phyloP scores from a whole-genome alignment of 805 yeast species.

The Zygosaccharomyces gambellarensis region DNA sequence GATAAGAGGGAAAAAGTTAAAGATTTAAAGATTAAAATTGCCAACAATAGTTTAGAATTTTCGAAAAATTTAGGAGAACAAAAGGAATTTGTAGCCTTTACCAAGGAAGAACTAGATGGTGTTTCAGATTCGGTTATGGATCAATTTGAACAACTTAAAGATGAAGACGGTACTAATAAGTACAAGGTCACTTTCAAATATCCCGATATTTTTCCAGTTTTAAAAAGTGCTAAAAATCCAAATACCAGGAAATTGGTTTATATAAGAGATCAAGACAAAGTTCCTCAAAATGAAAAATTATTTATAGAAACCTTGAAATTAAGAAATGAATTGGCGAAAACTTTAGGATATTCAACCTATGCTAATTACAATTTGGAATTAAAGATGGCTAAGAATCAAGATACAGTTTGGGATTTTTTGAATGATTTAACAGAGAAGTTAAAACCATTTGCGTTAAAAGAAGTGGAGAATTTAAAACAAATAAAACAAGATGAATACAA shows the following conservation, averaged over 20 bases:
- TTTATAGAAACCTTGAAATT: constrained; percentile 55
- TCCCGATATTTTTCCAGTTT: constrained; percentile 74
- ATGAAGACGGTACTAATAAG: constrained; percentile 40
- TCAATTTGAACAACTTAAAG: constrained; percentile 46
- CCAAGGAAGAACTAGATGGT: constrained; percentile 64
- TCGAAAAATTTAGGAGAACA: constrained; percentile 69
- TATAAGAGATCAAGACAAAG: constrained; percentile 63
- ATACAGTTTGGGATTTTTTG: constrained; percentile 56
- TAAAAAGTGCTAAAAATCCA: constrained; percentile 61
- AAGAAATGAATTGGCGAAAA: constrained; percentile 56
- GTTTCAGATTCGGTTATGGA: constrained; percentile 61
- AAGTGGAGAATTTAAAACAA: constrained; percentile 42
- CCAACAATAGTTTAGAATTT: constrained; percentile 53
- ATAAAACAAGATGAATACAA: constrained; percentile 53
- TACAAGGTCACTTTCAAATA: constrained; percentile 73
- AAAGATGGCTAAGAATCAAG: constrained; percentile 71
- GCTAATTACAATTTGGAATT: constrained; percentile 70
- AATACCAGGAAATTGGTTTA: constrained; percentile 64
- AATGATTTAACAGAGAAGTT: constrained; percentile 56
- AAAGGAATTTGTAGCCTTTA: constrained; percentile 53
- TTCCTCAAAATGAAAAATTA: constrained; percentile 57
- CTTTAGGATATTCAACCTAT: constrained; percentile 63
- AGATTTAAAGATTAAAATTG: constrained; percentile 53
- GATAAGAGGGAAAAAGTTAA: constrained; percentile 54
- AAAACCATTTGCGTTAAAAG: constrained; percentile 54